phyloP scores from a whole-genome alignment of 1,284 basidiomycete species.

The Rhodotorula sp. region DNA sequence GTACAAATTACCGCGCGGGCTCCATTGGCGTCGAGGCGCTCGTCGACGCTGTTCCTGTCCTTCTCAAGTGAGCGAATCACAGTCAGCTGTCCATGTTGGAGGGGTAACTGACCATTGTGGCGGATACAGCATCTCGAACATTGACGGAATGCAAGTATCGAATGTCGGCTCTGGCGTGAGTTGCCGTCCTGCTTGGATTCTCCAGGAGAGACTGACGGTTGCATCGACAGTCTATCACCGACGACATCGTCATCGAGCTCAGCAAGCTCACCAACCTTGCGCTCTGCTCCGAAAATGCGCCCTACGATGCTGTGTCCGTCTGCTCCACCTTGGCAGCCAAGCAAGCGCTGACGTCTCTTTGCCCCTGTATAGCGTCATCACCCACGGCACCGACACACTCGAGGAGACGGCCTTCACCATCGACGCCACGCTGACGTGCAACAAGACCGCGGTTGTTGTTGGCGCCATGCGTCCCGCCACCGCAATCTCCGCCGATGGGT shows the following conservation, averaged over 20 bases:
- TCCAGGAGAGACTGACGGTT: background rate
- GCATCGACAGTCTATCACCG: constrained; percentile 37
- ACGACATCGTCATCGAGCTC: constrained; percentile 44
- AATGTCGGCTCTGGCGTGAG: constrained; percentile 38
- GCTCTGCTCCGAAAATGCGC: constrained; percentile 42
- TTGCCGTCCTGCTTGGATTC: background rate
- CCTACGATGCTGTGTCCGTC: constrained; percentile 32
- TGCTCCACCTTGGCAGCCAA: background rate
- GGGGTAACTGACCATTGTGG: no score
- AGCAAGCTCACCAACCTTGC: constrained; percentile 43
- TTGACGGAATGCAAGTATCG: constrained; percentile 44
- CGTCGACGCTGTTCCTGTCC: constrained; percentile 44
- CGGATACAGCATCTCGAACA: constrained; percentile 35
- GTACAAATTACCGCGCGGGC: constrained; percentile 16
- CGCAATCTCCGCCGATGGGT: constrained; percentile 39
- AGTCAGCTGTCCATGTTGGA: no score
- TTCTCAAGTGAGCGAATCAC: constrained; percentile 30
- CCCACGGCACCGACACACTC: constrained; percentile 45
- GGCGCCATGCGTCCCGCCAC: constrained; percentile 50
- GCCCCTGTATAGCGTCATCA: background rate
- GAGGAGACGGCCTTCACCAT: constrained; percentile 48
- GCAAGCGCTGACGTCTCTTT: background rate
- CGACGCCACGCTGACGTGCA: constrained; percentile 42
- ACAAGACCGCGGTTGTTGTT: constrained; percentile 49
- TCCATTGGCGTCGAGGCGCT: constrained; percentile 16